phyloP scores from a whole-genome alignment of 805 yeast species.

The Metschnikowia arizonensis region DNA sequence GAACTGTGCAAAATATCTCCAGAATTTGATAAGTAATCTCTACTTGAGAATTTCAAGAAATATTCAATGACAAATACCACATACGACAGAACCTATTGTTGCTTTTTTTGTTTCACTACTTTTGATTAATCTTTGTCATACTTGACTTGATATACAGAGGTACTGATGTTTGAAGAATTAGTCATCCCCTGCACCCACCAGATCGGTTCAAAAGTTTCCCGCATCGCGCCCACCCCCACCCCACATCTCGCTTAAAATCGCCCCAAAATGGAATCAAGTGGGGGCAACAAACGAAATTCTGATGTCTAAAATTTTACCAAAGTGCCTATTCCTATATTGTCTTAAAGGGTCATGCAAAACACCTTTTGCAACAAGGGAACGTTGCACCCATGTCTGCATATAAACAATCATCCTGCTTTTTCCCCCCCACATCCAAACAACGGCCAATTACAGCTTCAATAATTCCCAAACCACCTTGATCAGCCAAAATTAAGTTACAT shows the following conservation, averaged over 20 bases:
- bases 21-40: too few species aligned
- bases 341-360: background rate
- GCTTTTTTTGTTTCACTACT: too few species aligned
- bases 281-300: too few species aligned
- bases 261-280: too few species aligned
- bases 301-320: background rate
- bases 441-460: background rate
- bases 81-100: too few species aligned
- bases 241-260: background rate
- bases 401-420: background rate
- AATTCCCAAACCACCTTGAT: too few species aligned
- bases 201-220: background rate
- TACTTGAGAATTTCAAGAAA: too few species aligned
- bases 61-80: too few species aligned
- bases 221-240: conserved; percentile 4
- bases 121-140: too few species aligned
- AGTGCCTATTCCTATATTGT: background rate
- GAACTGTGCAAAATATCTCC: too few species aligned
- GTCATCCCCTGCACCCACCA: background rate
- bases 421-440: background rate
- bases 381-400: background rate
- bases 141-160: too few species aligned
- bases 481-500: too few species aligned
- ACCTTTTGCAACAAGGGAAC: background rate
- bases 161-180: background rate